Conservation (phyloP, 2,329 filamentous ascomycete species). For the Ustilaginoidea virens region DNA sequence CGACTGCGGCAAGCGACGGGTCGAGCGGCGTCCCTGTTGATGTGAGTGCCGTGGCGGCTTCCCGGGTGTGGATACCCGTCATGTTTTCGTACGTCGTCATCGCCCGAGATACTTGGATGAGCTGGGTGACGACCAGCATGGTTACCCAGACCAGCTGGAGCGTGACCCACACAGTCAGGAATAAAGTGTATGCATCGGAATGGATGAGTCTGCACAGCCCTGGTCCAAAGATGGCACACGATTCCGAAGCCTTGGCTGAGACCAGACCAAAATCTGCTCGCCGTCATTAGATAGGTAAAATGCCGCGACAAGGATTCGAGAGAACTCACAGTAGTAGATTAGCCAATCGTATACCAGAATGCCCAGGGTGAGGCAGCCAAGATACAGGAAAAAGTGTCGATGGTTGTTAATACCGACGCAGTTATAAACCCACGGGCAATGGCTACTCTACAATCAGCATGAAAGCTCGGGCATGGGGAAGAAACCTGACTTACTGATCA, state of each 20-base stretch:
- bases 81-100: conserved; percentile 97
- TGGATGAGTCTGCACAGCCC: conserved; percentile 61
- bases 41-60: conserved; percentile 57
- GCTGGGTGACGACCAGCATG: conserved; percentile 92
- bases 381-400: conserved; percentile 85
- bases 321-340: conserved; percentile 50
- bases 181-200: conserved; percentile 69
- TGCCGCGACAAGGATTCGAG: not conserved
- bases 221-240: conserved; percentile 64
- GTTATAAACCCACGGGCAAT: conserved; percentile 97
- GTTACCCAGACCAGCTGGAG: conserved; percentile 88
- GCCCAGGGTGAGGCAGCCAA: conserved; percentile 61
- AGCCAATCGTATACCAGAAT: conserved; percentile 59
- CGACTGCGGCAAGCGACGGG: conserved; percentile 42
- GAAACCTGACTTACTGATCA: conserved; percentile 59
- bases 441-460: conserved; percentile 32
- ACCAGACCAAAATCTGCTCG: conserved; percentile 46
- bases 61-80: conserved; percentile 52
- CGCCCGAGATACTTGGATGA: conserved; percentile 80
- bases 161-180: conserved; percentile 63
- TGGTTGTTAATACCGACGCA: conserved; percentile 94
- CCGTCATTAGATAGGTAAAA: not conserved
- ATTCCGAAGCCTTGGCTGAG: conserved; percentile 32
- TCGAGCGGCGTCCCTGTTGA: conserved; percentile 63
- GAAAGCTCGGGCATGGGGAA: not conserved